Base-by-base conservation (phyloP, 2,329 filamentous ascomycete genomes). In the Cytospora chrysosperma region DNA sequence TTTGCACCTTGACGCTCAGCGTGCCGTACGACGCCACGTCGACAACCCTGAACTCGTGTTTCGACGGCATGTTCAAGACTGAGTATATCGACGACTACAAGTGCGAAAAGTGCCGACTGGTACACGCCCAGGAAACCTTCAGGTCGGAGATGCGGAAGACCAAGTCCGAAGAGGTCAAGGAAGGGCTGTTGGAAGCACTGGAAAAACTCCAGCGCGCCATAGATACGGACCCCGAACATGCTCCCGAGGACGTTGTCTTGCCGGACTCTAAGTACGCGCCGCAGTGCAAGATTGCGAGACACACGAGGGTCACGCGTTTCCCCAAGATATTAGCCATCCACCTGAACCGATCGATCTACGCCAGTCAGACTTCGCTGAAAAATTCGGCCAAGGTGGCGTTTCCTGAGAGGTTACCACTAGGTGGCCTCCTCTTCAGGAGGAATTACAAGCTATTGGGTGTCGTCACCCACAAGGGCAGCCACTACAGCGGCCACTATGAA, bases 41-140 rank as follows among this genome's bases (percentile, higher is more conserved):
- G 2, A 93, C 93, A 0, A 89, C 92, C 0, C 82, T 99, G 19
- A 93, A 90, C 72, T 83, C 88, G 10, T 99, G 95, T 75, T 95
- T 99, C 70, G 95, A 99, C 71, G 91, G 91, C 49, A 89, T 97
- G 76, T 88, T 99, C 69, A 97, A 97, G 77, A 92, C 92, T 0
- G 95, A 99, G 75, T 90, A 93, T 73, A 97, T 99, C 68, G 94
- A 98, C 67, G 95, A 97, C 74, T 99, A 96, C 81, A 93, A 91
- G 69, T 99, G 95, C 78, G 95, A 97, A 71, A 91, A 88, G 76
- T 99, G 95, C 73, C 87, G 93, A 26, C 81, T 99, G n/a, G 77
- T 91, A 51, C 90, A 97, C 74, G 93, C 93, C 4, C 78, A 91
- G 59, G 80, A 87, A 32, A 76, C 83, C 57, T 85, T 92, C 67